Evolutionary conservation across 2,329 filamentous ascomycete species (phyloP).

Genomic region (Xylaria sp.): DNA sequence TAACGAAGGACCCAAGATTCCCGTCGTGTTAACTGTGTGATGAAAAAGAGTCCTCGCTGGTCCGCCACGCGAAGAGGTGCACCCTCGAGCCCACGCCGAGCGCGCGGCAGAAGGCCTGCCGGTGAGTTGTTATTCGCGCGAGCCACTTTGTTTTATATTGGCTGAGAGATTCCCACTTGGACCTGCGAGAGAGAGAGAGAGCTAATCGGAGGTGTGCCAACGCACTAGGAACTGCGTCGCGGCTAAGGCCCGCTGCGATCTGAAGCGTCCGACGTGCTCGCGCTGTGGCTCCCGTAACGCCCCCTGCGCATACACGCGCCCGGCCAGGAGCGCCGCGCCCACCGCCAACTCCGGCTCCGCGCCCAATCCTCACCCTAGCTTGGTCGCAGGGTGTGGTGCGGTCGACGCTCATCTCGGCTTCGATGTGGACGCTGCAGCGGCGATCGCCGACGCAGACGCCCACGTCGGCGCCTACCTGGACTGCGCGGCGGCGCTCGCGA

Average conservation of each 20-base stretch:
- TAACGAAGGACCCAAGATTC: background rate
- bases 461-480: background rate
- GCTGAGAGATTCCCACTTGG: too few relatives aligned
- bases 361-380: background rate
- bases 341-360: conserved; percentile 1
- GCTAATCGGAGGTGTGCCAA: background rate
- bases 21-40: background rate
- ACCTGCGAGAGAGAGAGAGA: too few relatives aligned
- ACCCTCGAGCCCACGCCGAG: conserved; percentile 31
- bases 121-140: conserved; percentile 23
- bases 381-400: background rate
- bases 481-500: background rate
- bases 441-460: background rate
- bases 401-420: background rate
- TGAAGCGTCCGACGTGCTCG: conserved; percentile 34
- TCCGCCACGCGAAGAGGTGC: conserved; percentile 34
- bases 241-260: conserved; percentile 40
- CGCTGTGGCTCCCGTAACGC: conserved; percentile 32
- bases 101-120: conserved; percentile 38
- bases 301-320: conserved; percentile 32
- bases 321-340: background rate
- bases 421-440: background rate
- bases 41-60: conserved; percentile 32
- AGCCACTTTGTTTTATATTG: too few relatives aligned
- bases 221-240: conserved; percentile 30